Conservation (phyloP, 495 filamentous ascomycete species). For the Xylaria telfairii region DNA sequence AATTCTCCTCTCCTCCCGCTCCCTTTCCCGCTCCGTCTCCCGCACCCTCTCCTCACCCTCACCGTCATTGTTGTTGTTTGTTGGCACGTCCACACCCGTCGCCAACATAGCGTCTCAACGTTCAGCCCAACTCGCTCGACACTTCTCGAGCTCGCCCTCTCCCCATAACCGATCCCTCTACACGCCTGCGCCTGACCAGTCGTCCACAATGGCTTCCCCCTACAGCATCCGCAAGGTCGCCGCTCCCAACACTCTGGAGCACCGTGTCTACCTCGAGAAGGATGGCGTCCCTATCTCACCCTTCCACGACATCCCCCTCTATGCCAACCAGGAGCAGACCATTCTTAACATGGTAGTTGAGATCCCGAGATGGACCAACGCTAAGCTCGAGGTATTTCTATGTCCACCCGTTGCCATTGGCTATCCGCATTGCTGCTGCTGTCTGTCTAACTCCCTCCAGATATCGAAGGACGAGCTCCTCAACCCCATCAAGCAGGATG, state of each 20-base stretch:
- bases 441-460: constrained; percentile 49
- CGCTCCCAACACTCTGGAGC: constrained; percentile 89
- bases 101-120: constrained; percentile 52
- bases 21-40: not conserved
- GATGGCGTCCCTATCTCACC: constrained; percentile 92
- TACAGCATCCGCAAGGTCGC: constrained; percentile 85
- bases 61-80: constrained; percentile 47
- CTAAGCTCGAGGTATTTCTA: constrained; percentile 86
- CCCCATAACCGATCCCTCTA: constrained; percentile 26
- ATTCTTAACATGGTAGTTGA: constrained; percentile 99
- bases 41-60: constrained; percentile 30
- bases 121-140: constrained; percentile 62
- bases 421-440: constrained; percentile 21
- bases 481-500: constrained; percentile 95
- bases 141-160: constrained; percentile 53
- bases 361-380: constrained; percentile 99
- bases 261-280: constrained; percentile 97
- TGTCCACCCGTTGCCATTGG: constrained; percentile 11
- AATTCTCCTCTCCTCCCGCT: constrained; percentile 5
- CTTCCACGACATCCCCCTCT: constrained; percentile 99
- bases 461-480: constrained; percentile 97
- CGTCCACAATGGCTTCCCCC: constrained; percentile 57
- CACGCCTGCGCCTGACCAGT: constrained; percentile 42
- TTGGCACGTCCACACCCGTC: constrained; percentile 35
- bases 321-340: constrained; percentile 90